Percentiles rank a stretch among this genome's conserved stretches.
Evolutionary conservation across 2,329 filamentous ascomycete genomes (phyloP).

Genomic region (Colletotrichum sojae): DNA sequence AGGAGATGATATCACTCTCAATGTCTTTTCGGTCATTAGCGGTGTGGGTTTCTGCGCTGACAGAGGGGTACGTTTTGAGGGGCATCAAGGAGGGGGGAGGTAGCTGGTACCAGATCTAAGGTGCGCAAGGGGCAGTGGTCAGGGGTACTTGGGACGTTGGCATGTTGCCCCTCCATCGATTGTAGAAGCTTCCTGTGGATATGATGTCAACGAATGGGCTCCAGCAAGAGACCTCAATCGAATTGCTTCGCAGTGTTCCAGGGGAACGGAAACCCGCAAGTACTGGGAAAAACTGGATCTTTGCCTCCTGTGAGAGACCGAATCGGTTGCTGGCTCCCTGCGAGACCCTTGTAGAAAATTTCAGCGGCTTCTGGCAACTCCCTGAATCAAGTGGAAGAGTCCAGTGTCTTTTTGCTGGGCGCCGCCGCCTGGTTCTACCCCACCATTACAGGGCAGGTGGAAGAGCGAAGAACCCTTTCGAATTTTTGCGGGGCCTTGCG

Average conservation of each 20-base stretch:
- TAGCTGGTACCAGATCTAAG: slow-evolving; percentile 28
- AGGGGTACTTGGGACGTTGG: slow-evolving; percentile 26
- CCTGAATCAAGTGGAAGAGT: slow-evolving; percentile 26
- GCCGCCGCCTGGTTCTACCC: slow-evolving; percentile 29
- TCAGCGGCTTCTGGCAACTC: slow-evolving; percentile 29
- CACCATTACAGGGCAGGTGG: slow-evolving; percentile 38
- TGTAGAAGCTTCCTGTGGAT: slow-evolving; percentile 31
- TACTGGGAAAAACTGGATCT: slow-evolving; percentile 23
- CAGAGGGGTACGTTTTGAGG: slow-evolving; percentile 14
- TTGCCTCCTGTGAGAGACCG: slow-evolving; percentile 28
- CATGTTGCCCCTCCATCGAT: slow-evolving; percentile 28
- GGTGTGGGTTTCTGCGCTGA: slow-evolving; percentile 19
- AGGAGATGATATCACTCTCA: slow-evolving; percentile 34
- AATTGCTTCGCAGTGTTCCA: slow-evolving; percentile 1
- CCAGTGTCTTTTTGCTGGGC: slow-evolving; percentile 20
- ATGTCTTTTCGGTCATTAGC: slow-evolving; percentile 27
- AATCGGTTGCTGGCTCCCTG: slow-evolving; percentile 9
- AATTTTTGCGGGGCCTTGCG: slow-evolving; percentile 39
- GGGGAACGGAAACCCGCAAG: slow-evolving; percentile 4
- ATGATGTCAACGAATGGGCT: slow-evolving; percentile 37
- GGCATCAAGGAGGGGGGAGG: slow-evolving; percentile 8
- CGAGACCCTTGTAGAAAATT: slow-evolving; percentile 34
- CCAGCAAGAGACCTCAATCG: slow-evolving; percentile 19
- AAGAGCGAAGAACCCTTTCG: slow-evolving; percentile 40
- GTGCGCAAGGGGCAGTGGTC: slow-evolving; percentile 2